Evolutionary conservation across 306 rosid genomes (phyloP), one percentile per base, ranked within the genome.

Genomic region (Urtica urens): DNA sequence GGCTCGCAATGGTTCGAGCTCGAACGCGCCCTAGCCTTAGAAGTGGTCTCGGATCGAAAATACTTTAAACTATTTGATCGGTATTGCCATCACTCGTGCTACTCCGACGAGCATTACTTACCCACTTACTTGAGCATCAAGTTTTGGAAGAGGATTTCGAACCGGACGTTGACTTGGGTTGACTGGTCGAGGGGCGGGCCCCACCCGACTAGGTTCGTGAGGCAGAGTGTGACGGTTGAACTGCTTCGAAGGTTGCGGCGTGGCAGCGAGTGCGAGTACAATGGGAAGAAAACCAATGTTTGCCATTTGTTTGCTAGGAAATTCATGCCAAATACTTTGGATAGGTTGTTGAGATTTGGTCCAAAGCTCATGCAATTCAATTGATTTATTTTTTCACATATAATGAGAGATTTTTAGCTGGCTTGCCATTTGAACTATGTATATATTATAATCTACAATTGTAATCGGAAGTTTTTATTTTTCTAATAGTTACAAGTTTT

Each of bases 1-100:
- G 95, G 99, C 2, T 85, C 94, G 2, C 95, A 85, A n/a, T 90
- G 97, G 97, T 90, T 90, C 50, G 81, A 70, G 58, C 58, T 85
- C 21, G 82, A 84, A 65, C 77, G 97, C 0, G 22, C 8, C 7
- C 51, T 82, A 0, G 94, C 94, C 22, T 3, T 60, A 1, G 70
- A 62, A 31, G 39, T 85, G 3, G 65, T 85, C 21, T 74, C 94
- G 0, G 94, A 85, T 55, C 24, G 1, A 0, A 39, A 2, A 10
- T 84, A 72, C 21, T 84, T 70, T 46, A 59, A 84, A 0, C 10
- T 75, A 31, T 84, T 84, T 27, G n/a, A 48, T 3, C 71, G 43
- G 43, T 18, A 51, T 2, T 84, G 95, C 49, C 38, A 14, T 3
- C 67, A 66, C 2, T n/a, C 62, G 0, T 90, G 97, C 21, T 81